Evolutionary conservation across 352 stramenopile species (phyloP).

Genomic region (Phytophthora tentaculata): DNA sequence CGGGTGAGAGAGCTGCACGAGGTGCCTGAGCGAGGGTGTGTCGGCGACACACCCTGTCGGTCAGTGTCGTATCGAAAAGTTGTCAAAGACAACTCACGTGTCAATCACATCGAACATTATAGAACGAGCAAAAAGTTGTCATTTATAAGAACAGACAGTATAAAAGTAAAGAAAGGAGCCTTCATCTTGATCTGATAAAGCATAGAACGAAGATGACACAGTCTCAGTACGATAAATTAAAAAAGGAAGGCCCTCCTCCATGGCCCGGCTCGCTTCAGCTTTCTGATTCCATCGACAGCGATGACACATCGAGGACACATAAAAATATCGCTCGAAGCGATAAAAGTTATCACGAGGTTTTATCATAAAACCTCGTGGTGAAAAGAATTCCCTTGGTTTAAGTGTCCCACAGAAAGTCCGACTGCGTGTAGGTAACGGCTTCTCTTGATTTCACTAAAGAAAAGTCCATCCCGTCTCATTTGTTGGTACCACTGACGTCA

Average conservation of each 20-base stretch:
- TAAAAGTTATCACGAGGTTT: no score
- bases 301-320: constrained; percentile 27
- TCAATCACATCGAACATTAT: background rate
- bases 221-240: background rate
- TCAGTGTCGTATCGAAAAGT: constrained; percentile 6
- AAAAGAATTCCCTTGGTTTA: constrained; percentile 14
- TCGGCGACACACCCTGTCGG: constrained; percentile 13
- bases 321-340: constrained; percentile 19
- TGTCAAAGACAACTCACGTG: background rate
- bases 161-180: background rate
- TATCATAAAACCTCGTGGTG: constrained; percentile 14
- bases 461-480: no score
- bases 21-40: constrained; percentile 6
- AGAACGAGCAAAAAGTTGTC: background rate
- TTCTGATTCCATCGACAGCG: constrained; percentile 27
- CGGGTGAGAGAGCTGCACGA: background rate
- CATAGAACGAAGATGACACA: background rate
- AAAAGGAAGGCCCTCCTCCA: background rate
- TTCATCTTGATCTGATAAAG: background rate
- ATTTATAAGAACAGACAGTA: no score
- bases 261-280: background rate
- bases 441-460: background rate
- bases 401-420: background rate
- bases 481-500: constrained; percentile 8
- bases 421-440: constrained; percentile 12